Conservation (phyloP, 768 basidiomycete species). For the Cubamyces lactineus region DNA sequence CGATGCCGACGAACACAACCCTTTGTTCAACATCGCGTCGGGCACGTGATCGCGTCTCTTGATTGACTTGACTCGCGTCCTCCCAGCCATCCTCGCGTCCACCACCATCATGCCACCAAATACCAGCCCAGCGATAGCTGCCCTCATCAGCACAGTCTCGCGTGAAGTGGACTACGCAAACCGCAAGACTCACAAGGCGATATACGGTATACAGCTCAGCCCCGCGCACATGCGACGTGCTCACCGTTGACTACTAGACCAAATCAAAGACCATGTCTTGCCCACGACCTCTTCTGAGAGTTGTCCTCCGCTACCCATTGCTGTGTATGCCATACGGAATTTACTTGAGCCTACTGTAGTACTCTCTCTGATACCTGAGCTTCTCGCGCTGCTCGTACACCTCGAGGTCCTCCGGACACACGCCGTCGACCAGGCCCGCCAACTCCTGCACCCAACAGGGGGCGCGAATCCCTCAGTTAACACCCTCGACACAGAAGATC, state of each 20-base stretch:
- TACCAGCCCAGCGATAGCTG: neutral
- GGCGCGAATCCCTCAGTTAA: neutral
- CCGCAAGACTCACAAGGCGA: neutral
- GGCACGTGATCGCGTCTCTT: conserved; percentile 24
- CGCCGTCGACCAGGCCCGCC: neutral
- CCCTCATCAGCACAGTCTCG: neutral
- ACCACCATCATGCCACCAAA: neutral
- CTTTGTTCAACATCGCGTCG: conserved; percentile 25
- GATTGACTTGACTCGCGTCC: neutral
- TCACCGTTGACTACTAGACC: neutral
- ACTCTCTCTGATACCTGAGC: conserved; percentile 8
- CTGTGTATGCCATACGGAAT: conserved; percentile 21
- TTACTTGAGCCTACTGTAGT: conserved; percentile 19
- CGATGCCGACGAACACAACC: neutral
- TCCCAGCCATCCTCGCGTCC: neutral
- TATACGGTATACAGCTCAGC: neutral
- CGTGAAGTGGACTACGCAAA: conserved; percentile 1
- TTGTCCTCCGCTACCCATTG: conserved; percentile 20
- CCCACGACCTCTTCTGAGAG: neutral
- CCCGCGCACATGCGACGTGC: neutral
- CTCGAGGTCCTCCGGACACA: conserved; percentile 20
- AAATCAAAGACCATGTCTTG: neutral
- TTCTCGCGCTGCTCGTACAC: conserved; percentile 23
- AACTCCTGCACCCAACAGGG: neutral
- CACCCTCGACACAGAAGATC: neutral